These are phyloP conservation scores for Fomitopsis schrenkii DNA, from an alignment of 1,284 basidiomycete species.

Conservation along the genomic window DNA sequence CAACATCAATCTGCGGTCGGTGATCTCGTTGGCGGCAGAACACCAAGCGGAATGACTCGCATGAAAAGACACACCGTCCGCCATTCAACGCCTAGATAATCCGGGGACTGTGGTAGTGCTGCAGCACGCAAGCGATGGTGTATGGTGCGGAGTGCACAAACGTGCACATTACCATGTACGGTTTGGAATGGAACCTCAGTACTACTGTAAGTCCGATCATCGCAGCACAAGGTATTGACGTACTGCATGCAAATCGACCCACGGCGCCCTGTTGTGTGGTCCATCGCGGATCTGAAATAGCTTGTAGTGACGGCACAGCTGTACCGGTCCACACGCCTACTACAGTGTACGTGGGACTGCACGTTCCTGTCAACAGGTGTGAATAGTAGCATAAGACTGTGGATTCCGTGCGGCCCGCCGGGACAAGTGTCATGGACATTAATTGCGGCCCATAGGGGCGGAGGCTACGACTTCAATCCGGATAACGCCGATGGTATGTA, in stretches of 20 bases:
- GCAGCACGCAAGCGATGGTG: background rate
- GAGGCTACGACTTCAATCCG: background rate
- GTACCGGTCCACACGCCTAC: background rate
- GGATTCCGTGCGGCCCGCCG: background rate
- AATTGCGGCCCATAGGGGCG: background rate
- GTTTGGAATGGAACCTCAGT: background rate
- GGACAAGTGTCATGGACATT: background rate
- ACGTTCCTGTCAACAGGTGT: background rate
- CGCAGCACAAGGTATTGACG: background rate
- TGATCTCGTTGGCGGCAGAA: background rate
- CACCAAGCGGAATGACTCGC: background rate
- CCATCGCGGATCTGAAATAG: background rate
- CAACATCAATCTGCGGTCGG: background rate
- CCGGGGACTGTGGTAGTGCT: background rate
- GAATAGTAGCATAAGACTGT: background rate
- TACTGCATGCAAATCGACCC: background rate
- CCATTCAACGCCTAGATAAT: background rate
- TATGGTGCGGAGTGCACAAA: background rate
- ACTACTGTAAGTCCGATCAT: background rate
- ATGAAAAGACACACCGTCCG: background rate
- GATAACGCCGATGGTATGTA: background rate
- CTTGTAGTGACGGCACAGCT: background rate
- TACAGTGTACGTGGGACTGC: too few relatives aligned
- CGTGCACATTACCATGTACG: background rate
- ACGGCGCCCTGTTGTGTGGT: background rate